Evolutionary conservation across 768 basidiomycete genomes (phyloP), one percentile per base, ranked within the genome.

Genomic region (Pulveroboletus sp.): DNA sequence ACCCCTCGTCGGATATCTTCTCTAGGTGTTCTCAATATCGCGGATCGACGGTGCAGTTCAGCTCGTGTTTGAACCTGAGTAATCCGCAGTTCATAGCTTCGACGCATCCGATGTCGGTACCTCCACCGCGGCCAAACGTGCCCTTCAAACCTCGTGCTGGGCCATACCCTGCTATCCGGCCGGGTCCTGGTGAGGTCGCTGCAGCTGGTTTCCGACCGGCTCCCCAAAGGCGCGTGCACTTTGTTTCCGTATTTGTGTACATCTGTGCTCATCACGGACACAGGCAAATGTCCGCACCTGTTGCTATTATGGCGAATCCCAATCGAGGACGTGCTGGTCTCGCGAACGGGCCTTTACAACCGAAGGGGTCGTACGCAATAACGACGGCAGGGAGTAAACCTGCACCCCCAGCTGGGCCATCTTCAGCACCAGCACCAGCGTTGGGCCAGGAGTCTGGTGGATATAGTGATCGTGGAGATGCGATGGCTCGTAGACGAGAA

Each of bases 21-120:
- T 39, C 26, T 55, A 92, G 92, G 55, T 96, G 94, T 69, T 93
- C 93, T 0, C 80, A 84, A 53, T 97, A 96, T 66, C 89, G 94
- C 15, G 96, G 96, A 31, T 87, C 86, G 28, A 87, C 86, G 0
- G 86, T 95, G 33, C 80, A 88, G 27, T 92, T 93, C 66, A 83
- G 86, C 50, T 80, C 89, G 1, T 93, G 94, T 62, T 72, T 99
- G 52, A 99, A 99, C 68, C 66, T 99, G 57, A 87, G 84, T 18
- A 74, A 84, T 57, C 86, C 82, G 3, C 95, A 98, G 66, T 96
- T 89, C 65, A 76, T 89, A 15, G 83, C 85, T 14, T 81, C 86
- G 0, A 90, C 84, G 6, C 80, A 82, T 32, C 80, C 84, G 0
- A 77, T 78, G 53, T 68, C 66, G 7, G 75, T 69, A 2, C 78